Conservation (phyloP, 1,139 yeast genomes). For the Arxiozyma telluris region DNA sequence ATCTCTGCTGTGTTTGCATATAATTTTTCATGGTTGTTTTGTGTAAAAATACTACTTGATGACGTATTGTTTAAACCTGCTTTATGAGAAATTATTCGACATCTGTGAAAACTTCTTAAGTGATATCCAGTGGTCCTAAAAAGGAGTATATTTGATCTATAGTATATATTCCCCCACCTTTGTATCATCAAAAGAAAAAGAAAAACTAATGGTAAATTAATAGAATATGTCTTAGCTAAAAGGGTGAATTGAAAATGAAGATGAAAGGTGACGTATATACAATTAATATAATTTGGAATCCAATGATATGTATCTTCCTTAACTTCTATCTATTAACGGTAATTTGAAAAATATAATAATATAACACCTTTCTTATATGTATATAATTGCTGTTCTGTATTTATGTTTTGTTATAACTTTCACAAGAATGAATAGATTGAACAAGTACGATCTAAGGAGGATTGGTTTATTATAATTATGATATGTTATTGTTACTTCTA, state of each 20-base stretch:
- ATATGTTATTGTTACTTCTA: no score
- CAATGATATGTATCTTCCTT: not conserved
- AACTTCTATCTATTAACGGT: no score
- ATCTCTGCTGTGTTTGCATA: conserved; percentile 27
- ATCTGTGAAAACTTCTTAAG: not conserved
- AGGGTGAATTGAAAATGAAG: not conserved
- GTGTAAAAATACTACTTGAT: not conserved
- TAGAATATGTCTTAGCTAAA: not conserved
- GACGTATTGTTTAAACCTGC: no score
- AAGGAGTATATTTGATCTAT: not conserved
- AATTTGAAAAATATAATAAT: no score
- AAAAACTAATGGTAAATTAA: not conserved
- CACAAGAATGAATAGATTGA: no score
- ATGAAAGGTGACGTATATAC: not conserved
- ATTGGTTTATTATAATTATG: no score
- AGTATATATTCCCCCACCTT: conserved; percentile 1
- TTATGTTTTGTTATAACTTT: no score
- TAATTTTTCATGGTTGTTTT: not conserved
- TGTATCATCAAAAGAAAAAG: conserved; percentile 4
- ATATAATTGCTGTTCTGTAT: no score
- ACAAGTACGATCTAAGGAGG: no score
- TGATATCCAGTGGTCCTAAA: not conserved
- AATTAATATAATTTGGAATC: no score
- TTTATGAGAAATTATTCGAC: not conserved
- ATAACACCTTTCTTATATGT: no score